Evolutionary conservation across 2,329 filamentous ascomycete species (phyloP), one percentile per base, ranked within the genome.

Genomic region (Monilinia fructigena): DNA sequence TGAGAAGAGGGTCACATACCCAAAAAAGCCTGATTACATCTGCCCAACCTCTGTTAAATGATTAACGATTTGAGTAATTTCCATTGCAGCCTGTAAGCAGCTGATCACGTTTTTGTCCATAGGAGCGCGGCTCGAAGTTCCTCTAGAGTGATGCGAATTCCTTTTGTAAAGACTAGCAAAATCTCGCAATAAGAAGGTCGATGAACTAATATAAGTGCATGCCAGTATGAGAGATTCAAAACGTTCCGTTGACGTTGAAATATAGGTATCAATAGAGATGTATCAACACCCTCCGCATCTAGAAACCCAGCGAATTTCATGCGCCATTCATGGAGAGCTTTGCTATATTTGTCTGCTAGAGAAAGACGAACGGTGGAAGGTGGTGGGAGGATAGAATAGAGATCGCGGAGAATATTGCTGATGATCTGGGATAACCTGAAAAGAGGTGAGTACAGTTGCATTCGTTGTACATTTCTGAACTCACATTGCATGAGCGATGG

Each of bases 301-400:
- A 83, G 73, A n/a, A 84, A 76, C 0, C 78, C 78, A n/a, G 75
- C 71, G 14, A 84, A 76, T 1, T 78, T 78, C 20, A 74, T 71
- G n/a, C 80, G 78, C 82, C 82, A 85, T 7, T 76, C 72, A 16
- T 75, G 73, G 1, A 83, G 75, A 18, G 81, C 78, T 5, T 72
- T 68, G 7, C 77, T 79, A 66, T 82, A 78, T 65, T 79, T 79
- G 4, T 75, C 72, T 0, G 80, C 78, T 11, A 81, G 70, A 71
- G 76, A 73, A 40, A 77, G 71, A 50, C 78, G 77, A 4, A 72
- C 70, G 6, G 74, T 65, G 16, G 70, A 67, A 2, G 70, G 71
- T 20, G 72, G 70, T 23, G 73, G 69, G 48, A 76, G 72, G 65
- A 81, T 77, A 8, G 76, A 72, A 67, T 82, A 82, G 0, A 82